Conservation (phyloP, 345 rosid genomes). For the Lepidium africanum region DNA sequence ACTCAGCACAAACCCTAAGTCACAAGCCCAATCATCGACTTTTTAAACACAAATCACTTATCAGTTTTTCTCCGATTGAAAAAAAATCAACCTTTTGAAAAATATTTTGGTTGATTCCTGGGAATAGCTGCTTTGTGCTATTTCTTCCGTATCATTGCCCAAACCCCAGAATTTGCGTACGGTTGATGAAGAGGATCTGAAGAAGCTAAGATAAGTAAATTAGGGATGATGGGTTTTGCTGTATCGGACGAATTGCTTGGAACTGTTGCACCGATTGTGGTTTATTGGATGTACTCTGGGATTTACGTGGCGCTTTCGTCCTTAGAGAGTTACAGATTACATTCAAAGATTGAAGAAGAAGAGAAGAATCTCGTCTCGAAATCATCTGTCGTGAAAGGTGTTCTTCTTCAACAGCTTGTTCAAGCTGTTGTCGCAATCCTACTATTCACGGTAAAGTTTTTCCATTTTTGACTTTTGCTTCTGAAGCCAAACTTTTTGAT, state of each 20-base stretch:
- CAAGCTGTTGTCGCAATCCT: constrained; percentile 76
- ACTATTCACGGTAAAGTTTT: constrained; percentile 49
- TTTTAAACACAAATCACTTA: neutral
- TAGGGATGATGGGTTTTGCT: constrained; percentile 40
- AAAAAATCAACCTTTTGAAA: neutral
- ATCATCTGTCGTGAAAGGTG: constrained; percentile 63
- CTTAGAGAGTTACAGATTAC: constrained; percentile 66
- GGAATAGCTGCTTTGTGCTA: neutral
- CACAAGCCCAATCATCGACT: neutral
- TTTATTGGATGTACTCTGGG: constrained; percentile 86
- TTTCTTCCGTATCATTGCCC: neutral
- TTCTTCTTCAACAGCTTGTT: constrained; percentile 68
- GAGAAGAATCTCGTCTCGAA: constrained; percentile 76
- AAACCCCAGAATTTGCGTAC: neutral
- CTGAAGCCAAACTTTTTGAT: neutral
- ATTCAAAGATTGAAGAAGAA: constrained; percentile 67
- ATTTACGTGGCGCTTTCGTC: constrained; percentile 45
- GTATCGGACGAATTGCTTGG: constrained; percentile 77
- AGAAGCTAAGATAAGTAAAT: constrained; percentile 7
- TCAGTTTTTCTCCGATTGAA: neutral
- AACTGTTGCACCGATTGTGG: constrained; percentile 62
- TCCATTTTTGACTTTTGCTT: neutral
- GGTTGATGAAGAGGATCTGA: constrained; percentile 20
- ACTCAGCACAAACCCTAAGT: constrained; percentile 20
- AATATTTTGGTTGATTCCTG: neutral